These are phyloP conservation scores for Ustilaginoidea virens DNA, from an alignment of 2,329 filamentous ascomycete species.

Conservation along the genomic window DNA sequence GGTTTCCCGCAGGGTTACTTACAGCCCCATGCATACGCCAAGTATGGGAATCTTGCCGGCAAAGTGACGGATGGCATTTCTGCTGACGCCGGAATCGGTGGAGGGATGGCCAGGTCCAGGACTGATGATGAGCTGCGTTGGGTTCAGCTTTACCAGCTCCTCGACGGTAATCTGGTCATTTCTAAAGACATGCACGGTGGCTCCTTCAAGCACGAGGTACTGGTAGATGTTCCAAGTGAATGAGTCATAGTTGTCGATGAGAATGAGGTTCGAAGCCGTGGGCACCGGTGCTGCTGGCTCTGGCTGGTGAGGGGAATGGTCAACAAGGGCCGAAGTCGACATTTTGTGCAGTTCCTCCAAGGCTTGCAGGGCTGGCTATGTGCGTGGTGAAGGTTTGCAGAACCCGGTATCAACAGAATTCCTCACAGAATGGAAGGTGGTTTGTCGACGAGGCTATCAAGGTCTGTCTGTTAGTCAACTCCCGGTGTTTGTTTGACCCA, in stretches of 20 bases:
- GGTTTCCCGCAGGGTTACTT: too few species aligned
- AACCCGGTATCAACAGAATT: too few species aligned
- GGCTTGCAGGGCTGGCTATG: not conserved
- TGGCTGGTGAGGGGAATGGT: slow-evolving; percentile 80
- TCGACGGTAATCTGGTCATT: slow-evolving; percentile 86
- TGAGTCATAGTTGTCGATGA: slow-evolving; percentile 99
- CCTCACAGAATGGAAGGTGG: too few species aligned
- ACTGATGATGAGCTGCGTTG: slow-evolving; percentile 88
- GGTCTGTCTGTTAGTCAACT: too few species aligned
- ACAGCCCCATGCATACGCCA: slow-evolving; percentile 98
- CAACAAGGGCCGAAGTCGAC: slow-evolving; percentile 38
- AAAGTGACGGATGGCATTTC: slow-evolving; percentile 81
- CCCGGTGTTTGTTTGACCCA: too few species aligned
- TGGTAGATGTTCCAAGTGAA: slow-evolving; percentile 99
- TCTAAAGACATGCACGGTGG: slow-evolving; percentile 73
- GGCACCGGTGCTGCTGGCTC: slow-evolving; percentile 55
- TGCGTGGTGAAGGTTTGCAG: too few species aligned
- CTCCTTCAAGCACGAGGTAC: slow-evolving; percentile 91
- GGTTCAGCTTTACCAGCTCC: slow-evolving; percentile 66
- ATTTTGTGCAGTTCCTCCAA: slow-evolving; percentile 16
- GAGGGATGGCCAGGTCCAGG: slow-evolving; percentile 87
- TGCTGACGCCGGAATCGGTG: slow-evolving; percentile 85
- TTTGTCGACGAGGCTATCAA: too few species aligned
- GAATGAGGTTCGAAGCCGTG: slow-evolving; percentile 75
- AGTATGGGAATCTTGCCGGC: slow-evolving; percentile 88